Evolutionary conservation across 345 rosid genomes (phyloP).

Genomic region (Boechera stricta): DNA sequence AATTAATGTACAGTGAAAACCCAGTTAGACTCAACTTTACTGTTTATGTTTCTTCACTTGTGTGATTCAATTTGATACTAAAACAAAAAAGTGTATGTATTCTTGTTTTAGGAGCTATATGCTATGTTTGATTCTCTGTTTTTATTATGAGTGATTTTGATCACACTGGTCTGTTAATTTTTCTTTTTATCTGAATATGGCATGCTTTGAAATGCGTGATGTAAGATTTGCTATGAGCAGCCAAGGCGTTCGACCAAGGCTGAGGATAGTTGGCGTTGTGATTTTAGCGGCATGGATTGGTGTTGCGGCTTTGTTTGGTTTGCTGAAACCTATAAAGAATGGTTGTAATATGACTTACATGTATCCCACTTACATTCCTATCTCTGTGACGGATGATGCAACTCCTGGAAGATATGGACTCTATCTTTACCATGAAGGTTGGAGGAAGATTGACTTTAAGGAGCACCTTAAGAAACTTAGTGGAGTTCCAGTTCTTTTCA

Average conservation of each 20-base stretch:
- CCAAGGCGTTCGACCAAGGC: constrained; percentile 57
- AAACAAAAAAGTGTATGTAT: neutral
- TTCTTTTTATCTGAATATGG: constrained; percentile 4
- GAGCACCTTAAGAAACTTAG: constrained; percentile 81
- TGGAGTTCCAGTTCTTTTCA: constrained; percentile 94
- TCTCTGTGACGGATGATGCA: constrained; percentile 52
- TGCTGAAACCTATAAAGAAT: constrained; percentile 76
- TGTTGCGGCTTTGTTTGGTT: constrained; percentile 61
- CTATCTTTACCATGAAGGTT: constrained; percentile 93
- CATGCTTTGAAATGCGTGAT: constrained; percentile 43
- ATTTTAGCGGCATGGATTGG: constrained; percentile 59
- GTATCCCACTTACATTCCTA: constrained; percentile 96
- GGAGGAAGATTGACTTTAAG: constrained; percentile 86
- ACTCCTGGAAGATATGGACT: constrained; percentile 71
- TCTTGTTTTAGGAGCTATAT: neutral
- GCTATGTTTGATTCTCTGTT: constrained; percentile 2
- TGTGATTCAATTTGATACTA: constrained; percentile 22
- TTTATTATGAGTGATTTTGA: neutral
- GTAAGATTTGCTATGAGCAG: constrained; percentile 40
- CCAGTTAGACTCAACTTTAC: constrained; percentile 5
- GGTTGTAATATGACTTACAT: constrained; percentile 95
- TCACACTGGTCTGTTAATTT: neutral
- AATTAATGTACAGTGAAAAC: neutral
- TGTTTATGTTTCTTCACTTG: constrained; percentile 25
- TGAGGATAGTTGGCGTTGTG: constrained; percentile 55